Evolutionary conservation across 148 eudicot genomes (phyloP).

Genomic region (Fagopyrum tataricum): DNA sequence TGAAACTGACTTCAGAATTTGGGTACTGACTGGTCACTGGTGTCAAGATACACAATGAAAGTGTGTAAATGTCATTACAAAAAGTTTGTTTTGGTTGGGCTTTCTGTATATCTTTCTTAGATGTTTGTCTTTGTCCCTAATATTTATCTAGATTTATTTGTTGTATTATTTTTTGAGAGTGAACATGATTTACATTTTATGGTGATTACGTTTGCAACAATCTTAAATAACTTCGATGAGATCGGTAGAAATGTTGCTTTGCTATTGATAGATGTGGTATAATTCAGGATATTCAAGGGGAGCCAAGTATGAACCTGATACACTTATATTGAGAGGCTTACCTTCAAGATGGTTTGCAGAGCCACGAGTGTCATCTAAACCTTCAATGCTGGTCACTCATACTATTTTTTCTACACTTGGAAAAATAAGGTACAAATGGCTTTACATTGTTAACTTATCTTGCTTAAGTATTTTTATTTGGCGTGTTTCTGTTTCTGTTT

Average conservation of each 20-base stretch:
- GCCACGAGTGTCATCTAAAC: conserved; percentile 80
- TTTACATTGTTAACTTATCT: not conserved
- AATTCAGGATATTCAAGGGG: conserved; percentile 47
- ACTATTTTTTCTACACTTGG: conserved; percentile 80
- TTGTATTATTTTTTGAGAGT: not conserved
- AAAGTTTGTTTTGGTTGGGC: not conserved
- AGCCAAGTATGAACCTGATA: conserved; percentile 63
- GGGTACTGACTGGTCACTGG: not conserved
- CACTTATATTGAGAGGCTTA: conserved; percentile 69
- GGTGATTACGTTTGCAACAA: not conserved
- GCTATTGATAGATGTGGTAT: not conserved
- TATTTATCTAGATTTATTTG: not conserved
- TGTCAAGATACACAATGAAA: not conserved
- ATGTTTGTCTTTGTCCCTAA: not conserved
- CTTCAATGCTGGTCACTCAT: conserved; percentile 88
- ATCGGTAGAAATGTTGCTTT: not conserved
- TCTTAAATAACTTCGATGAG: not conserved
- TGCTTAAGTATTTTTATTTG: not conserved
- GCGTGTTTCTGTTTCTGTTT: not conserved
- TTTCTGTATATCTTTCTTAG: not conserved
- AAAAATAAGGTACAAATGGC: conserved; percentile 49
- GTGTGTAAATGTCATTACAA: not conserved
- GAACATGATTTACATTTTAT: not conserved
- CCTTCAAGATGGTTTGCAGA: conserved; percentile 96
- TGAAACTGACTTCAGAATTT: not conserved